A percentile compares a stretch with the other conserved stretches of the same genome.
Conservation (phyloP, 2,329 filamentous ascomycete species). For the Neonectria coccinea region DNA sequence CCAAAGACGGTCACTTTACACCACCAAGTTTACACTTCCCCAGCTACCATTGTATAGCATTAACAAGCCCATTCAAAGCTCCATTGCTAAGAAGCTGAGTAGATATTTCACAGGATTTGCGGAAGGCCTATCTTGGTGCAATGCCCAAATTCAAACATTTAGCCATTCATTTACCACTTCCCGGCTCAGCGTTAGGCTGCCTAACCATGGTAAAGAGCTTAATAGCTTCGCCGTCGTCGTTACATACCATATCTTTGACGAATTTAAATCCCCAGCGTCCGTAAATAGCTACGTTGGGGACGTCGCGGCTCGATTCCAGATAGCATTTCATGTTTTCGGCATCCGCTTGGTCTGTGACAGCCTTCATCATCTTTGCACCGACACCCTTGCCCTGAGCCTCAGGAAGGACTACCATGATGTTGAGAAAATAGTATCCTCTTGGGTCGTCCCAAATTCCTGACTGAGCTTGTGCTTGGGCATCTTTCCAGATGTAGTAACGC, state of each 20-base stretch:
- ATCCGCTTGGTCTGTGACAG: constrained; percentile 73
- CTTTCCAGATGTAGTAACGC: constrained; percentile 81
- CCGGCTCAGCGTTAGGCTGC: constrained; percentile 51
- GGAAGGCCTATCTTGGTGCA: too few species aligned
- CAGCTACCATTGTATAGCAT: too few species aligned
- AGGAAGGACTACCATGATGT: constrained; percentile 77
- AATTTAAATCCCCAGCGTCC: constrained; percentile 75
- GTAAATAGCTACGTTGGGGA: constrained; percentile 79
- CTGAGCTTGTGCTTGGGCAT: constrained; percentile 71
- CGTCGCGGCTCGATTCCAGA: constrained; percentile 75
- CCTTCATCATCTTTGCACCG: constrained; percentile 72
- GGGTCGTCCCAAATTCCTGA: constrained; percentile 72
- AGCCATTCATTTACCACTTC: constrained; percentile 32
- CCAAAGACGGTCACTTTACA: too few species aligned
- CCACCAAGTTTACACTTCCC: too few species aligned
- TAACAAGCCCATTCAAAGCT: neutral
- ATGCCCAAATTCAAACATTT: neutral
- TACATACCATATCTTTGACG: constrained; percentile 73
- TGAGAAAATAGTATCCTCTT: constrained; percentile 80
- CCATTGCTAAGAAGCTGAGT: neutral
- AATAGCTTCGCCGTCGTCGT: constrained; percentile 69
- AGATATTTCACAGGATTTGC: too few species aligned
- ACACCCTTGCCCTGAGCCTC: constrained; percentile 75
- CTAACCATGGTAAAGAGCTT: constrained; percentile 64
- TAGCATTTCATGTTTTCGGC: constrained; percentile 74